Percentiles rank a stretch among this genome's conserved stretches.
These are phyloP conservation scores for Xylariaceae sp. DNA, from an alignment of 2,329 filamentous ascomycete genomes.

Conservation along the genomic window DNA sequence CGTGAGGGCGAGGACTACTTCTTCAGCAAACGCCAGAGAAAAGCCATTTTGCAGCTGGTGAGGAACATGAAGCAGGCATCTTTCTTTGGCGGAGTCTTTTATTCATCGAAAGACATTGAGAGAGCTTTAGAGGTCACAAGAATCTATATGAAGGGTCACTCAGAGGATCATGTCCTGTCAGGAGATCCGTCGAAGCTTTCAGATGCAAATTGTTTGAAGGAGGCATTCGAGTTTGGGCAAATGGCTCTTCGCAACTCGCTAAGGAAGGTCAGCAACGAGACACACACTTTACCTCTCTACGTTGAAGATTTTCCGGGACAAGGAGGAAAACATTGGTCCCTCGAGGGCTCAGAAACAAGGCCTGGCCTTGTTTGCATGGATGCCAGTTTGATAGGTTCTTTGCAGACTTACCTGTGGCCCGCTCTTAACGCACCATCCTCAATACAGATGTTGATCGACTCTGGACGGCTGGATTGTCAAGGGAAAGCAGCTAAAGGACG, in stretches of 20 bases:
- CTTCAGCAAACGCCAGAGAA: slow-evolving; percentile 72
- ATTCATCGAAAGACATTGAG: slow-evolving; percentile 57
- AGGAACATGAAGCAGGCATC: slow-evolving; percentile 77
- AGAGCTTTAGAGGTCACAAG: slow-evolving; percentile 64
- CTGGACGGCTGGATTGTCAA: slow-evolving; percentile 35
- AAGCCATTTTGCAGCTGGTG: slow-evolving; percentile 63
- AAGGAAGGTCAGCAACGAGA: slow-evolving; percentile 63
- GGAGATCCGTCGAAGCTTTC: too few relatives aligned
- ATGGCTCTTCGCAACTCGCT: slow-evolving; percentile 54
- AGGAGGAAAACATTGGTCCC: slow-evolving; percentile 61
- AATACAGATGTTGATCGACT: slow-evolving; percentile 45
- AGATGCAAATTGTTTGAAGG: slow-evolving; percentile 52
- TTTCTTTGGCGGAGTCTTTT: slow-evolving; percentile 81
- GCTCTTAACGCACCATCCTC: slow-evolving; percentile 38
- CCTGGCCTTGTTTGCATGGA: slow-evolving; percentile 40
- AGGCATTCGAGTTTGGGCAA: slow-evolving; percentile 64
- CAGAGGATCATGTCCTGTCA: too few relatives aligned
- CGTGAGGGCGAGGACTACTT: slow-evolving; percentile 81
- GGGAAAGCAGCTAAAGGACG: too few relatives aligned
- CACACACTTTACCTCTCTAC: slow-evolving; percentile 75
- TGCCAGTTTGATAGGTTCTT: slow-evolving; percentile 43
- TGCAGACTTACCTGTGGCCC: slow-evolving; percentile 49
- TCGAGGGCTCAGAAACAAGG: slow-evolving; percentile 51
- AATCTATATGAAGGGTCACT: slow-evolving; percentile 66
- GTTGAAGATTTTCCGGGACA: slow-evolving; percentile 62